Evolutionary conservation across 2,329 filamentous ascomycete genomes (phyloP), one percentile per base, ranked within the genome.

Genomic region (Calonectria montana): DNA sequence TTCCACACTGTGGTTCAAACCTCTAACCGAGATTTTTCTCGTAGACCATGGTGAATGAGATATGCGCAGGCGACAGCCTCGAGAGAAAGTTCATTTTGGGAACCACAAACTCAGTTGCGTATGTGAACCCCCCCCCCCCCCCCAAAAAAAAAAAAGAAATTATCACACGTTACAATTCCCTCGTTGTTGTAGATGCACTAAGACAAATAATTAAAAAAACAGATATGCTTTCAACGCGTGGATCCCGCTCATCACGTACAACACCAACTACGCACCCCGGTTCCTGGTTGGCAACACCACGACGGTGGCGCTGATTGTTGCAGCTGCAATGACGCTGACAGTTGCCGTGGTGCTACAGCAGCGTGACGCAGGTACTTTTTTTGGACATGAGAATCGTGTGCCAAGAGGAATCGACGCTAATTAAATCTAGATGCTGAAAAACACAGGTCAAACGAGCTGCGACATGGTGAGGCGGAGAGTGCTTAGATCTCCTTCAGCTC

Each of bases 201-300:
- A 39, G 6, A 59, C 21, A 16, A 2, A 35, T 35, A n/a, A 5
- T 23, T n/a, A n/a, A 27, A n/a, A 62, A 45, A 31, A 31, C 18
- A 62, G 39, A 13, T 62, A 62, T 16, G 39, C 57, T 18, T 62
- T 62, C 35, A 62, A 62, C 16, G 37, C 57, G 4, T 62, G 57
- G 57, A 62, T 62, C 29, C 57, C 57, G 18, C 37, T 62, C 12
- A 62, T 62, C 16, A 62, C 57, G 18, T 62, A 62, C 57, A 62
- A 62, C 27, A 45, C 57, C 57, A 62, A 45, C 25, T 62, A 62
- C 25, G 57, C 57, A 43, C 57, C 57, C 21, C 57, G 57, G 37
- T 62, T 62, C 10, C 37, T 62, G 18, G 37, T 62, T 45, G 57
- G 39, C 37, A 62, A 62, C 2, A 62, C 57, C 57, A 62, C 37